Conservation (phyloP, 768 basidiomycete genomes). For the Lentinula sp. region DNA sequence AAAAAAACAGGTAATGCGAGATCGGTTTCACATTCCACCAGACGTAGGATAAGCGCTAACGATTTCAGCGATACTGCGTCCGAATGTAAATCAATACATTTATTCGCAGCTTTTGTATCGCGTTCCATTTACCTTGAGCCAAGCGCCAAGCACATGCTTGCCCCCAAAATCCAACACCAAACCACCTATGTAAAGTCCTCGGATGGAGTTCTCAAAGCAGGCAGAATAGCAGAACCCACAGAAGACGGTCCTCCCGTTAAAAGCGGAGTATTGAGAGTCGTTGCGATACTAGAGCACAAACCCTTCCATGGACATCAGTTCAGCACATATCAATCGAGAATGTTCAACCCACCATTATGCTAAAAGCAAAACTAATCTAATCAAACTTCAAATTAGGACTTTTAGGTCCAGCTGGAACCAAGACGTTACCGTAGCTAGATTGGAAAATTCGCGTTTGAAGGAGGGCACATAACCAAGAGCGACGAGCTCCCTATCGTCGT, state of each 20-base stretch:
- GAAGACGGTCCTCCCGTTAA: slow-evolving; percentile 65
- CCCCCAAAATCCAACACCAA: slow-evolving; percentile 75
- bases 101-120: neutral
- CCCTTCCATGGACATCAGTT: slow-evolving; percentile 31
- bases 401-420: neutral
- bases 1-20: neutral
- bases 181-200: slow-evolving; percentile 31
- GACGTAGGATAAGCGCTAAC: slow-evolving; percentile 74
- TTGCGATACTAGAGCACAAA: slow-evolving; percentile 70
- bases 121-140: slow-evolving; percentile 34
- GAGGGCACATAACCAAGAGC: slow-evolving; percentile 71
- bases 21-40: slow-evolving; percentile 52
- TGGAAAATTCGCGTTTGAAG: slow-evolving; percentile 82
- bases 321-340: neutral
- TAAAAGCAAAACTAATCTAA: slow-evolving; percentile 72
- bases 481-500: slow-evolving; percentile 61
- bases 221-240: slow-evolving; percentile 26
- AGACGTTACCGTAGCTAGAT: slow-evolving; percentile 57
- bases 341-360: slow-evolving; percentile 51
- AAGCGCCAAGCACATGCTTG: slow-evolving; percentile 68
- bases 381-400: neutral
- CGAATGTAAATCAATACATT: neutral
- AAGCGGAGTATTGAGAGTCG: slow-evolving; percentile 73
- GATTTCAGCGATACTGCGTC: slow-evolving; percentile 63
- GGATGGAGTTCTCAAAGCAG: neutral